phyloP scores from a whole-genome alignment of 768 basidiomycete genomes.

The Boletales sp. region DNA sequence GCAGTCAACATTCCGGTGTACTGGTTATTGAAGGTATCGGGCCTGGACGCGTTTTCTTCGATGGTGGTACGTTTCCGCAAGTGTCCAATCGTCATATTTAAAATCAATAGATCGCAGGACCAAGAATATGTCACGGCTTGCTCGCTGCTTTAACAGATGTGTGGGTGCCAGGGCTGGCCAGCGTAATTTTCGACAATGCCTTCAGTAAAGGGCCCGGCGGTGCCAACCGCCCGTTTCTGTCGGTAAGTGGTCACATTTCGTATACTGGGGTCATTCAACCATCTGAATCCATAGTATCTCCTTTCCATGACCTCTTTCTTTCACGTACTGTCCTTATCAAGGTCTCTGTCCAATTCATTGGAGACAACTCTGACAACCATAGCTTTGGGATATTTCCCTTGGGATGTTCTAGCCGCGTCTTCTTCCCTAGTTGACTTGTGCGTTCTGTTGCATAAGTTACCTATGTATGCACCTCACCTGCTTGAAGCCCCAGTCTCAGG shows the following conservation, averaged over 20 bases:
- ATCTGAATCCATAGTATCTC: slow-evolving; percentile 49
- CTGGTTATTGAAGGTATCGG: slow-evolving; percentile 55
- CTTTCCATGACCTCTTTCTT: slow-evolving; percentile 86
- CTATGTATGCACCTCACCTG: slow-evolving; percentile 27
- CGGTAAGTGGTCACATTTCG: slow-evolving; percentile 47
- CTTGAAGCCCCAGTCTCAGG: slow-evolving; percentile 30
- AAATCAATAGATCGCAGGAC: slow-evolving; percentile 57
- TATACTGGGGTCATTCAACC: not conserved
- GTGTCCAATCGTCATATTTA: not conserved
- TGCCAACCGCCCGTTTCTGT: slow-evolving; percentile 38
- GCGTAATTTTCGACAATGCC: slow-evolving; percentile 50
- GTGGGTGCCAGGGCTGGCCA: slow-evolving; percentile 61
- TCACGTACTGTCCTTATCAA: slow-evolving; percentile 76
- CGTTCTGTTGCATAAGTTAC: not conserved
- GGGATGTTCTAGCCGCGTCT: slow-evolving; percentile 43
- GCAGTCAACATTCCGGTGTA: slow-evolving; percentile 77
- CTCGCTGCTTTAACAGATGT: slow-evolving; percentile 82
- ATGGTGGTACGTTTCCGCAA: slow-evolving; percentile 55
- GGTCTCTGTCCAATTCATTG: slow-evolving; percentile 89
- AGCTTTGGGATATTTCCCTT: slow-evolving; percentile 77
- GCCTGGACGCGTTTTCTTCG: slow-evolving; percentile 46
- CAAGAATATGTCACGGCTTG: slow-evolving; percentile 69
- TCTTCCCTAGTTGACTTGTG: slow-evolving; percentile 17
- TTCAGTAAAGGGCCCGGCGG: slow-evolving; percentile 29
- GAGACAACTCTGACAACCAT: slow-evolving; percentile 83